A percentile compares a stretch with the other conserved stretches of the same genome.
Conservation (phyloP, 306 rosid genomes). For the Delonix regia region DNA sequence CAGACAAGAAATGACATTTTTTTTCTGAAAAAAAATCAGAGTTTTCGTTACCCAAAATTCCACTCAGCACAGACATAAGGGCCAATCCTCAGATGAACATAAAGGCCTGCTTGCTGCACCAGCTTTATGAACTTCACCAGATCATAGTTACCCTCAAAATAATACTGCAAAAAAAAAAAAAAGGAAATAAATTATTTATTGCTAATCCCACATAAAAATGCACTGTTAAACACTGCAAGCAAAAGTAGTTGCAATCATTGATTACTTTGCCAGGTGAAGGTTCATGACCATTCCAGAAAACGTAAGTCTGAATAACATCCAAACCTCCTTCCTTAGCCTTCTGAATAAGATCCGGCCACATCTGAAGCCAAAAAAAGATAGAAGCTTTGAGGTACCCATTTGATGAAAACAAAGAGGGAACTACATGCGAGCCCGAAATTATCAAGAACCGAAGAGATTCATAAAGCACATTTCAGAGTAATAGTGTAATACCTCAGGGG, state of each 20-base stretch:
- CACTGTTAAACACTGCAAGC: slow-evolving; percentile 21
- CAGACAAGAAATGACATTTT: slow-evolving; percentile 9
- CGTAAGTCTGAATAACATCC: slow-evolving; percentile 97
- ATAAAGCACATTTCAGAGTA: slow-evolving; percentile 53
- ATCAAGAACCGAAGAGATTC: slow-evolving; percentile 13
- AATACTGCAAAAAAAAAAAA: slow-evolving; percentile 57
- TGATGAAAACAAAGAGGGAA: slow-evolving; percentile 34
- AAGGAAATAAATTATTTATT: slow-evolving; percentile 1
- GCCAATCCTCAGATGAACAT: slow-evolving; percentile 91
- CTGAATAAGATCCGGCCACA: slow-evolving; percentile 99
- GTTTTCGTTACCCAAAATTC: slow-evolving; percentile 85
- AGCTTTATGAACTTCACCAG: slow-evolving; percentile 89
- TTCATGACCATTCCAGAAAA: slow-evolving; percentile 99
- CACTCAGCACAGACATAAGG: slow-evolving; percentile 99
- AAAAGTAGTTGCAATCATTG: slow-evolving; percentile 30
- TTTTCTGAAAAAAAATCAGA: slow-evolving; percentile 5
- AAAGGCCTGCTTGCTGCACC: slow-evolving; percentile 92
- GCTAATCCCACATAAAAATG: slow-evolving; percentile 7
- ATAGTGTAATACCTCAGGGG: slow-evolving; percentile 74
- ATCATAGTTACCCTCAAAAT: slow-evolving; percentile 94
- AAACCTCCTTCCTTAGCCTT: slow-evolving; percentile 97
- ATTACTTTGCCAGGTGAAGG: slow-evolving; percentile 88
- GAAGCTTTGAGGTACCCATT: slow-evolving; percentile 43
- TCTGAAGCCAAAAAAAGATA: slow-evolving; percentile 55
- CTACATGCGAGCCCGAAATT: not conserved